Conservation (phyloP, 768 basidiomycete species). For the Kwoniella sp. region DNA sequence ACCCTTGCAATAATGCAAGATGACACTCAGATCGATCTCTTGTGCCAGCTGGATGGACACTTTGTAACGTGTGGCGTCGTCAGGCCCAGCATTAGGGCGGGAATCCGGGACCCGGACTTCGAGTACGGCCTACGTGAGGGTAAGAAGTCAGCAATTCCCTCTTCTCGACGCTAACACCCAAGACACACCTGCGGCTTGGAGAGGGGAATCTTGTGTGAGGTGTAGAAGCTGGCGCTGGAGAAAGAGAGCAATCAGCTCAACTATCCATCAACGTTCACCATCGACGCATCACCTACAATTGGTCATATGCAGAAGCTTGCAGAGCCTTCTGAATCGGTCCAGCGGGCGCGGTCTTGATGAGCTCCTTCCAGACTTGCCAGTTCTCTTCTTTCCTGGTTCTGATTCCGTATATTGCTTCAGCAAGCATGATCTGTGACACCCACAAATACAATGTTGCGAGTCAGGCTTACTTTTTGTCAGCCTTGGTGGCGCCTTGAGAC, state of each 20-base stretch:
- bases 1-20: constrained; percentile 43
- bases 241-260: too few relatives aligned
- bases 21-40: constrained; percentile 44
- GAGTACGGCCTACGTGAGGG: too few relatives aligned
- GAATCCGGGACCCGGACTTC: too few relatives aligned
- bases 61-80: constrained; percentile 42
- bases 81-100: too few relatives aligned
- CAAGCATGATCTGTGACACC: too few relatives aligned
- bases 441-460: too few relatives aligned
- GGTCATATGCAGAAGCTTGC: constrained; percentile 35
- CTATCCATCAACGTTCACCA: background rate
- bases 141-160: too few relatives aligned
- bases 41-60: constrained; percentile 42
- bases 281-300: constrained; percentile 28
- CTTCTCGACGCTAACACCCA: too few relatives aligned
- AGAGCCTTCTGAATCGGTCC: constrained; percentile 31
- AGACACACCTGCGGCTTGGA: constrained; percentile 22
- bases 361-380: constrained; percentile 41
- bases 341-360: constrained; percentile 19
- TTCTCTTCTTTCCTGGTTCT: constrained; percentile 25
- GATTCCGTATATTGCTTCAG: constrained; percentile 1
- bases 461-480: constrained; percentile 1
- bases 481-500: constrained; percentile 26
- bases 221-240: constrained; percentile 33
- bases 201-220: constrained; percentile 33